Percentiles rank a stretch among this genome's conserved stretches.
Evolutionary conservation across 768 basidiomycete species (phyloP).

Genomic region (Tulasnella sp.): DNA sequence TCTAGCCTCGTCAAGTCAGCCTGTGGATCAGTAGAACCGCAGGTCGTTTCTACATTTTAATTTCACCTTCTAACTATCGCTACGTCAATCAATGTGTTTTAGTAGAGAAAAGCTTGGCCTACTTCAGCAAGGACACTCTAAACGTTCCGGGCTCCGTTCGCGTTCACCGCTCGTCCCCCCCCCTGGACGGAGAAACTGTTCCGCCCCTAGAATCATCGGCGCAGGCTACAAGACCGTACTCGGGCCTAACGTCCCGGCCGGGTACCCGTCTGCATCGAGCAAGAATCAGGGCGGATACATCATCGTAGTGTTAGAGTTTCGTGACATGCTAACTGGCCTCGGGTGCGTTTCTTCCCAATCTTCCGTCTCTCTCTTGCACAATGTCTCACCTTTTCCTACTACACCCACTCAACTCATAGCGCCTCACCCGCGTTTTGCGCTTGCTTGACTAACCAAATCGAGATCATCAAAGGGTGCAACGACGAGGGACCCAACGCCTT

Average conservation of each 20-base stretch:
- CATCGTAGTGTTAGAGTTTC: conserved; percentile 51
- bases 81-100: conserved; percentile 51
- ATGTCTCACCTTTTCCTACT: background rate
- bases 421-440: conserved; percentile 48
- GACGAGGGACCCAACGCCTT: too few relatives aligned
- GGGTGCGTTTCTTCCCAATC: background rate
- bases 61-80: too few relatives aligned
- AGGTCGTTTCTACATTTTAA: too few relatives aligned
- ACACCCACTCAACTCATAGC: background rate
- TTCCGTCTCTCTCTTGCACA: background rate
- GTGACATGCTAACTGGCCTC: conserved; percentile 55
- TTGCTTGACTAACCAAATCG: conserved; percentile 8
- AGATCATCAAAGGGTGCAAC: conserved; percentile 38
- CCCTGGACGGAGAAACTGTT: background rate
- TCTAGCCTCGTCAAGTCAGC: background rate
- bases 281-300: conserved; percentile 51
- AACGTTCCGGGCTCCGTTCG: background rate
- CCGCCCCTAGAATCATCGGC: conserved; percentile 42
- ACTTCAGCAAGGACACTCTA: conserved; percentile 42
- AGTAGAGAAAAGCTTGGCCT: conserved; percentile 52
- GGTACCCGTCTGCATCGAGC: conserved; percentile 51
- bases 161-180: background rate
- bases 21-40: too few relatives aligned
- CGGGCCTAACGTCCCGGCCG: conserved; percentile 47
- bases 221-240: conserved; percentile 51